Conservation (phyloP, 495 filamentous ascomycete species). For the Trichoderma asperelloides region DNA sequence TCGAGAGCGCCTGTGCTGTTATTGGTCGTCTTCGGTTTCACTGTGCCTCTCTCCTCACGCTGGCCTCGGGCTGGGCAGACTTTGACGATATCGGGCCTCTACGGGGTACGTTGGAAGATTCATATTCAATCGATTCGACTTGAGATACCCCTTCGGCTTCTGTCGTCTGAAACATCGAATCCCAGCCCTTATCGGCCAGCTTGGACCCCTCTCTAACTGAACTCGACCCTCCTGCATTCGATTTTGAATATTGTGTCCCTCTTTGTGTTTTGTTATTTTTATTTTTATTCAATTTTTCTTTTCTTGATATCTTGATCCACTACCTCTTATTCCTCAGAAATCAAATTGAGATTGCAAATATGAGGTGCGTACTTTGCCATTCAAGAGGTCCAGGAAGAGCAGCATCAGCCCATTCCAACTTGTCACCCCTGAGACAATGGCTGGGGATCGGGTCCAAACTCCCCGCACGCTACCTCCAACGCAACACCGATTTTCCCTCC, state of each 20-base stretch:
- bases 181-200: neutral
- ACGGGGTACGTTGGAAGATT: too few species aligned
- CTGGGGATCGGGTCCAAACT: neutral
- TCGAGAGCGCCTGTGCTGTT: neutral
- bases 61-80: too few species aligned
- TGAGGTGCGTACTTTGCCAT: conserved; percentile 1
- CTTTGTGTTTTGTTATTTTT: neutral
- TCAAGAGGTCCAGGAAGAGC: neutral
- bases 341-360: neutral
- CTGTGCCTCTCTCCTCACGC: neutral
- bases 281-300: neutral
- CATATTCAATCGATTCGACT: neutral
- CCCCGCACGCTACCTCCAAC: neutral
- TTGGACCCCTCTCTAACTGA: neutral
- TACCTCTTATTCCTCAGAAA: neutral
- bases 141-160: neutral
- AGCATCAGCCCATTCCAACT: neutral
- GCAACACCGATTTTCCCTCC: neutral
- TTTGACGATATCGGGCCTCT: too few species aligned
- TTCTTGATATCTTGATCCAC: neutral
- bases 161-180: neutral
- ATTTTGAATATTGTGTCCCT: neutral
- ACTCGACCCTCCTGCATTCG: neutral
- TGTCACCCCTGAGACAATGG: neutral
- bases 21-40: neutral